These are phyloP conservation scores for Batkoa obscura DNA, from an alignment of 371 early-diverging fungal species.

Conservation along the genomic window DNA sequence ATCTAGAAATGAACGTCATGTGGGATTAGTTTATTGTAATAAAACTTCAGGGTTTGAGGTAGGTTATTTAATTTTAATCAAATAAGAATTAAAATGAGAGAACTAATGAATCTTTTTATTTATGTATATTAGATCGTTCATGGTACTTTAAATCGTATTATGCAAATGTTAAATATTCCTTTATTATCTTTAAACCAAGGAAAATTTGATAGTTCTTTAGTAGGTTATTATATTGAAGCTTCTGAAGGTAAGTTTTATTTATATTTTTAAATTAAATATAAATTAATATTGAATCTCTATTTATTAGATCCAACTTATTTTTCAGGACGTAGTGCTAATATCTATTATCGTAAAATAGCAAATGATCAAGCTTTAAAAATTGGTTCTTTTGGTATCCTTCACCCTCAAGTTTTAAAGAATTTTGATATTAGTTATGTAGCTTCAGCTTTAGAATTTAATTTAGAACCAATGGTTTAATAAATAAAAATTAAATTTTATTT, in stretches of 20 bases:
- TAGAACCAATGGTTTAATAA: slow-evolving; percentile 92
- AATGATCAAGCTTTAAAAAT: slow-evolving; percentile 31
- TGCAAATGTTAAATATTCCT: slow-evolving; percentile 53
- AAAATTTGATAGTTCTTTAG: too few relatives aligned
- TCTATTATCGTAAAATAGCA: slow-evolving; percentile 45
- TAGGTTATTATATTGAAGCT: too few relatives aligned
- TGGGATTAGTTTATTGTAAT: slow-evolving; percentile 76
- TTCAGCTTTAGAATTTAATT: slow-evolving; percentile 80
- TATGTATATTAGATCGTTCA: slow-evolving; percentile 40
- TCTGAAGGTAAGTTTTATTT: too few relatives aligned
- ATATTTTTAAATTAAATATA: too few relatives aligned
- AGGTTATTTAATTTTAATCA: not conserved
- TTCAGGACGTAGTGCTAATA: slow-evolving; percentile 79
- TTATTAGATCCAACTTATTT: slow-evolving; percentile 62
- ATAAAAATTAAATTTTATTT: too few relatives aligned
- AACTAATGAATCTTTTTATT: too few relatives aligned
- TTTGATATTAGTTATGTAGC: slow-evolving; percentile 76
- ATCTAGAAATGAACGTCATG: slow-evolving; percentile 79
- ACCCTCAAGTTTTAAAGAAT: slow-evolving; percentile 73
- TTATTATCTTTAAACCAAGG: slow-evolving; percentile 19
- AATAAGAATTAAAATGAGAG: too few relatives aligned
- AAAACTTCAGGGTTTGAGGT: slow-evolving; percentile 86
- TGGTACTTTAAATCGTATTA: slow-evolving; percentile 77
- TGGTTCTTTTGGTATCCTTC: slow-evolving; percentile 83
- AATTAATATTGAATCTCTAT: too few relatives aligned